These are phyloP conservation scores for Pyrenochaeta sp. DNA, from an alignment of 2,329 filamentous ascomycete genomes.

Conservation along the genomic window DNA sequence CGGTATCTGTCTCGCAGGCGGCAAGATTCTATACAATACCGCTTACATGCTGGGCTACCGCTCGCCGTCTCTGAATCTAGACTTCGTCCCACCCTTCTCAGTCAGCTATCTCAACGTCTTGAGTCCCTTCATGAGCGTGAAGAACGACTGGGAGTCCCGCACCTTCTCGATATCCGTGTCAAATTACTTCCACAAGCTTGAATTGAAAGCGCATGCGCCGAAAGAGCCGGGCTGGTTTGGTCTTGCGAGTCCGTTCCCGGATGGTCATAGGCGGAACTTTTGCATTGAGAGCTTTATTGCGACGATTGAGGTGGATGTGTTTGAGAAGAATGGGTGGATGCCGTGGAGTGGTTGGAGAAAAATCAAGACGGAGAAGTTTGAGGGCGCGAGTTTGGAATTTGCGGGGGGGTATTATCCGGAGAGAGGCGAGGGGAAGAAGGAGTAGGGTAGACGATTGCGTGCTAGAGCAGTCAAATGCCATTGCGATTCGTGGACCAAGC, in stretches of 20 bases:
- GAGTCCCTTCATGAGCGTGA: slow-evolving; percentile 55
- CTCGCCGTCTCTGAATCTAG: slow-evolving; percentile 45
- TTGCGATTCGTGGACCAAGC: too few species aligned
- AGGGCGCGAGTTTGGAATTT: slow-evolving; percentile 58
- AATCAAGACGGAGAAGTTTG: slow-evolving; percentile 52
- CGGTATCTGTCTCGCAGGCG: slow-evolving; percentile 44
- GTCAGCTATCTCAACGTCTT: slow-evolving; percentile 39
- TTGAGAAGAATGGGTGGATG: slow-evolving; percentile 47
- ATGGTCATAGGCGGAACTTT: slow-evolving; percentile 56
- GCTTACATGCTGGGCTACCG: slow-evolving; percentile 60
- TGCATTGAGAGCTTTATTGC: slow-evolving; percentile 59
- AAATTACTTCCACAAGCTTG: slow-evolving; percentile 52
- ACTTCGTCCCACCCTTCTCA: slow-evolving; percentile 57
- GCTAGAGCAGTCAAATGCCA: too few species aligned
- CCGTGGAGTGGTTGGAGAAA: slow-evolving; percentile 50
- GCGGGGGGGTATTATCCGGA: slow-evolving; percentile 58
- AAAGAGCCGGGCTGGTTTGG: slow-evolving; percentile 55
- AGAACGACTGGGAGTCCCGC: slow-evolving; percentile 51
- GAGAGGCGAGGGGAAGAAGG: slow-evolving; percentile 49
- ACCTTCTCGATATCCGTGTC: slow-evolving; percentile 50
- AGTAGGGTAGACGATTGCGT: slow-evolving; percentile 1
- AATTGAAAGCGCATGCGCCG: slow-evolving; percentile 52
- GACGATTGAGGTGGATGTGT: slow-evolving; percentile 54
- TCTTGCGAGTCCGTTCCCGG: slow-evolving; percentile 56
- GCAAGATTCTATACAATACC: slow-evolving; percentile 45